Evolutionary conservation across 257 asterid species (phyloP).

Genomic region (Galeopsis tetrahit): DNA sequence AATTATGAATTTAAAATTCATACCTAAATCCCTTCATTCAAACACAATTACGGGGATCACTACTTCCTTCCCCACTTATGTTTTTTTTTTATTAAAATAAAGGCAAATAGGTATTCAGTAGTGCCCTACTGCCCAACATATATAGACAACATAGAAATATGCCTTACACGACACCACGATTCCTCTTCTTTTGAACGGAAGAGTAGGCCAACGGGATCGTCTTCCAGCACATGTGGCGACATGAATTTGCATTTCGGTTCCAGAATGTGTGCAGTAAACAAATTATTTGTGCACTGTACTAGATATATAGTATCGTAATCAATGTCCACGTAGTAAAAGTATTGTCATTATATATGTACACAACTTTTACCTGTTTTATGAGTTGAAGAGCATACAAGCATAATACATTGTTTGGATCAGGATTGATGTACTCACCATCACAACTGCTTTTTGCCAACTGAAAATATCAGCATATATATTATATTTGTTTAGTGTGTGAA

Average conservation of each 20-base stretch:
- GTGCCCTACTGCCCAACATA: no score
- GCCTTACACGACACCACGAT: conserved; percentile 46
- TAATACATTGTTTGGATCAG: conserved; percentile 39
- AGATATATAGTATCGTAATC: not conserved
- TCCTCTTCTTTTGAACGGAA: conserved; percentile 17
- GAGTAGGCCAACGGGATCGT: conserved; percentile 35
- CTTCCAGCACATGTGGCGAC: conserved; percentile 37
- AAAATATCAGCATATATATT: no score
- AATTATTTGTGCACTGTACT: conserved; percentile 39
- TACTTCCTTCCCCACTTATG: no score
- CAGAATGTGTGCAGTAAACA: conserved; percentile 18
- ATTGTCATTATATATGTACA: no score
- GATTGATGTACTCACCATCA: conserved; percentile 42
- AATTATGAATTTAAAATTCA: no score
- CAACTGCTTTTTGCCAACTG: conserved; percentile 53
- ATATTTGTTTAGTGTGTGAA: no score
- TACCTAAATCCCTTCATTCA: no score
- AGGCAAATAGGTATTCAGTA: no score
- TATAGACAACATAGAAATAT: no score
- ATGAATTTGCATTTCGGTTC: conserved; percentile 48
- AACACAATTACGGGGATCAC: no score
- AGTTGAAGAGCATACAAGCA: conserved; percentile 41
- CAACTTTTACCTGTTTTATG: conserved; percentile 36
- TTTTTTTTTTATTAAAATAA: no score
- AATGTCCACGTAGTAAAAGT: not conserved